A percentile compares a stretch with the other conserved stretches of the same genome.
phyloP scores from a whole-genome alignment of 2,329 filamentous ascomycete genomes.

The Aspergillus sp. region DNA sequence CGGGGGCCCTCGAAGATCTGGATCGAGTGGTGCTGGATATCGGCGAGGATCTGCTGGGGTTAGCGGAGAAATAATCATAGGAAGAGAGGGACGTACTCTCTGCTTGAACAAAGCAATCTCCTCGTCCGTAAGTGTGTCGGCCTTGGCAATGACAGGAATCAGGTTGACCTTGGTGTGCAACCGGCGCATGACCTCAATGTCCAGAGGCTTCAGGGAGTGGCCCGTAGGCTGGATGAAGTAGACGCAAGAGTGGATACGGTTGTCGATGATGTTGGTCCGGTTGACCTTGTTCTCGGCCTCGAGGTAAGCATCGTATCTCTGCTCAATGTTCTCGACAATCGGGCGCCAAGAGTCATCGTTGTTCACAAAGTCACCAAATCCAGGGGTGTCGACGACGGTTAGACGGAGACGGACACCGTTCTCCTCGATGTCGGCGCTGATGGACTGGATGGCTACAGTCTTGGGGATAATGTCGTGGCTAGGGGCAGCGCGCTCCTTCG shows the following conservation, averaged over 20 bases:
- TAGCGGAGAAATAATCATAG: constrained; percentile 18
- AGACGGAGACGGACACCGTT: constrained; percentile 92
- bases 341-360: constrained; percentile 99
- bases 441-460: constrained; percentile 90
- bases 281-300: constrained; percentile 99
- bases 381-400: constrained; percentile 95
- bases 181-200: constrained; percentile 98
- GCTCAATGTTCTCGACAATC: constrained; percentile 99
- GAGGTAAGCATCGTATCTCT: constrained; percentile 95
- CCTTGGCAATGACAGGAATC: constrained; percentile 98
- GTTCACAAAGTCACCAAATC: constrained; percentile 99
- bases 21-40: constrained; percentile 95
- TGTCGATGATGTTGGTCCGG: constrained; percentile 99
- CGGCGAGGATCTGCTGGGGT: constrained; percentile 70
- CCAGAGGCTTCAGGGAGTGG: constrained; percentile 94
- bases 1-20: constrained; percentile 98
- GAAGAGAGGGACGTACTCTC: constrained; percentile 58
- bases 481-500: constrained; percentile 95
- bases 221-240: constrained; percentile 99
- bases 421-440: constrained; percentile 95
- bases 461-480: constrained; percentile 98
- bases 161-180: constrained; percentile 99
- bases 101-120: constrained; percentile 93
- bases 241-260: constrained; percentile 96
- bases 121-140: constrained; percentile 94